These are phyloP conservation scores for Annulohypoxylon stygium DNA, from an alignment of 495 filamentous ascomycete genomes.

Conservation along the genomic window DNA sequence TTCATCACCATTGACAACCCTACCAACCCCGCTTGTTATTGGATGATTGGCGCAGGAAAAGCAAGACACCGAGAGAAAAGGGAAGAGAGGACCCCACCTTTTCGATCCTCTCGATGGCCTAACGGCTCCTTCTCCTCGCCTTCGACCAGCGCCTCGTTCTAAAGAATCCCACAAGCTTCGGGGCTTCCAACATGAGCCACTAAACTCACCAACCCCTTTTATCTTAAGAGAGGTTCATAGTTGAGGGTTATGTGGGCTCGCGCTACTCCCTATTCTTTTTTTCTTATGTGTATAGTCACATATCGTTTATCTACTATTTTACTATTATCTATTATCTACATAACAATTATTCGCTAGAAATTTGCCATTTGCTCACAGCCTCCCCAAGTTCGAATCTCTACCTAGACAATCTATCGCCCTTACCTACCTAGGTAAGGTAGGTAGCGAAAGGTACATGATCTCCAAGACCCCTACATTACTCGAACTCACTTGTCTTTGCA, in stretches of 20 bases:
- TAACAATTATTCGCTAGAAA: background rate
- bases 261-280: constrained; percentile 3
- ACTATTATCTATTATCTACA: background rate
- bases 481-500: constrained; percentile 13
- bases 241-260: constrained; percentile 26
- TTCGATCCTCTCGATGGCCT: constrained; percentile 43
- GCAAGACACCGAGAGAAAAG: constrained; percentile 38
- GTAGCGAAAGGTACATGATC: constrained; percentile 25
- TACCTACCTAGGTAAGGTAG: constrained; percentile 9
- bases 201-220: constrained; percentile 18
- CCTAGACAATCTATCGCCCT: constrained; percentile 6
- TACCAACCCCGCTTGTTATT: constrained; percentile 31
- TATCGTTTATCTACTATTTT: constrained; percentile 4
- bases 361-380: background rate
- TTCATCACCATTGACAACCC: constrained; percentile 26
- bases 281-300: constrained; percentile 10
- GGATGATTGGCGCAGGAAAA: constrained; percentile 35
- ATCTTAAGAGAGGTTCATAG: constrained; percentile 1
- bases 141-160: constrained; percentile 23
- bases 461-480: constrained; percentile 39
- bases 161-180: constrained; percentile 32
- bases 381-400: background rate
- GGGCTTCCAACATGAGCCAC: constrained; percentile 30
- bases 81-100: constrained; percentile 38
- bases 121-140: constrained; percentile 34